phyloP scores from a whole-genome alignment of 2,329 filamentous ascomycete species.

The Talaromyces sp. region DNA sequence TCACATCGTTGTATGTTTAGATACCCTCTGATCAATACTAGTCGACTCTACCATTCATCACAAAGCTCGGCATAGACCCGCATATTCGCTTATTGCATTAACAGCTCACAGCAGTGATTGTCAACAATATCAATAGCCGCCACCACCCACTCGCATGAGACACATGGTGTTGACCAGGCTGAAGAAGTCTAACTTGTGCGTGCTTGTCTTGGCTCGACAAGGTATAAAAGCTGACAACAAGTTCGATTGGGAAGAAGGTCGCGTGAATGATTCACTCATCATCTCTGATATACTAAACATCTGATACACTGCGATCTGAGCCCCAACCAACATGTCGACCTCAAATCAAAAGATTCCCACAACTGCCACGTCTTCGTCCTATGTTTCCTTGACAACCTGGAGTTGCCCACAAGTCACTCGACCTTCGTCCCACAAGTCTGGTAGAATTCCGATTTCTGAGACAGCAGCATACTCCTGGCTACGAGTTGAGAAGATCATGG shows the following conservation, averaged over 20 bases:
- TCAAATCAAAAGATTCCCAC: not conserved
- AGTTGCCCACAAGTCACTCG: not conserved
- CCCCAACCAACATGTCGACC: not conserved
- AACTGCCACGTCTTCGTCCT: not conserved
- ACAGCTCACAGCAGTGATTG: not conserved
- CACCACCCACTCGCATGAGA: not conserved
- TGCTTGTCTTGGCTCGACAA: not conserved
- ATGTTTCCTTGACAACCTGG: slow-evolving; percentile 7
- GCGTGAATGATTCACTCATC: not conserved
- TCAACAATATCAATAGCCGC: not conserved
- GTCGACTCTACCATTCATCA: not conserved
- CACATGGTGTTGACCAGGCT: not conserved
- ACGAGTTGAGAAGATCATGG: slow-evolving; percentile 18
- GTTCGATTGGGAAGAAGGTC: not conserved
- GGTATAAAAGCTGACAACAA: slow-evolving; percentile 9
- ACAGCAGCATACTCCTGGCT: slow-evolving; percentile 21
- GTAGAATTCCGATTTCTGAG: slow-evolving; percentile 17
- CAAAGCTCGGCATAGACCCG: not conserved
- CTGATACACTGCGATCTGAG: not conserved
- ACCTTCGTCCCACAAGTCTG: slow-evolving; percentile 9
- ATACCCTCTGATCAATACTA: not conserved
- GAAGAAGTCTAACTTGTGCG: not conserved
- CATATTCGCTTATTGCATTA: not conserved
- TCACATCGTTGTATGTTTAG: slow-evolving; percentile 12
- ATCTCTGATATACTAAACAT: not conserved